These are phyloP conservation scores for Aspergillus brunneoviolaceus DNA, from an alignment of 2,329 filamentous ascomycete genomes.

Conservation along the genomic window DNA sequence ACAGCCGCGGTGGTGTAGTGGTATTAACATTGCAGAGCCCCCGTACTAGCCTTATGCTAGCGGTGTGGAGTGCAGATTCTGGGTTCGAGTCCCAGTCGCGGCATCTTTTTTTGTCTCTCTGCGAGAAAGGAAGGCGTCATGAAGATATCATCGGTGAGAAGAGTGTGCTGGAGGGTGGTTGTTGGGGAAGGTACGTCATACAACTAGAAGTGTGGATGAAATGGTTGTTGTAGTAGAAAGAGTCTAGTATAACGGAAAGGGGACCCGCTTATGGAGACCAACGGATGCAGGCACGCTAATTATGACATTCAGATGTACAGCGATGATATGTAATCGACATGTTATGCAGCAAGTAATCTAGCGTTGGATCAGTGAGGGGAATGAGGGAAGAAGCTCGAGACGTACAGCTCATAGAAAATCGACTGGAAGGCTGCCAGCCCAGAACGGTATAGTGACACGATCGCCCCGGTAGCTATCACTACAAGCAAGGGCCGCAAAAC, in stretches of 20 bases:
- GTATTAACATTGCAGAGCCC: neutral
- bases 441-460: neutral
- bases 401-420: neutral
- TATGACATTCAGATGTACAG: too few relatives aligned
- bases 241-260: too few relatives aligned
- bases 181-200: neutral
- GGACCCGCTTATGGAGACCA: too few relatives aligned
- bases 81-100: too few relatives aligned
- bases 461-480: neutral
- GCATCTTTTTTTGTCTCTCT: too few relatives aligned
- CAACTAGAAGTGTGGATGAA: neutral
- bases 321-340: too few relatives aligned
- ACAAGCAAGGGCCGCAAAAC: neutral
- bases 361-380: neutral
- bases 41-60: neutral
- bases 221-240: too few relatives aligned
- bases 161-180: neutral
- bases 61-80: too few relatives aligned
- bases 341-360: neutral
- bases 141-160: neutral
- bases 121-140: neutral
- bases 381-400: neutral
- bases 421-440: neutral
- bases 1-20: neutral
- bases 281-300: too few relatives aligned